Evolutionary conservation across 441 rosid genomes (phyloP), one percentile per base, ranked within the genome.

Genomic region (Kokia cookei): DNA sequence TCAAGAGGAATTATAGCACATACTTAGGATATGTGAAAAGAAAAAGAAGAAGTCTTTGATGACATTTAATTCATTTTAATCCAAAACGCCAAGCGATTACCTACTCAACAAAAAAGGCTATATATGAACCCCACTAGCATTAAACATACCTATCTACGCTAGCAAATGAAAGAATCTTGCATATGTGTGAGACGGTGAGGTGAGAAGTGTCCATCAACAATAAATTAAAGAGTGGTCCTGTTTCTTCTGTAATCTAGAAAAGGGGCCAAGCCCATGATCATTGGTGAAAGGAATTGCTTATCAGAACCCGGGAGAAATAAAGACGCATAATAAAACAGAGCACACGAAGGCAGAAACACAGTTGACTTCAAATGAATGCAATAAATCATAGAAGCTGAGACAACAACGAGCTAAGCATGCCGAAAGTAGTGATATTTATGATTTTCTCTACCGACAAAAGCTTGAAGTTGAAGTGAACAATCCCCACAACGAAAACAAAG

Each of bases 121-220:
- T 29, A 59, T 45, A 57, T 69, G 55, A 60, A 57, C 3, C 45
- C 2, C 32, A 61, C 9, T n/a, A 7, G 12, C 3, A 58, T 55
- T 37, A 65, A 9, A 14, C 62, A 29, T 42, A 37, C 58, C 12
- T 13, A 45, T 32, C 51, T 3, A 17, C 19, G 15, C 10, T 53
- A 45, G 11, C 43, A 70, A 63, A 10, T 60, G 53, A 73, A 64
- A 59, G 51, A 63, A 54, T 35, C 24, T 59, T 58, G 42, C 35
- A 27, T 17, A 32, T 48, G 13, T 26, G 22, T 60, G 54, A 67
- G 70, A 42, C 51, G 67, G 12, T 27, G 63, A n/a, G 71, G 65
- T 75, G 43, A 17, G 45, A 72, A 55, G 71, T 51, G 66, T 26
- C 66, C 22, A 8, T 79, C 82, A 27, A 61, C 58, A 69, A 77